These are phyloP conservation scores for Blastobotrys apis DNA, from an alignment of 1,139 yeast species.

Conservation along the genomic window DNA sequence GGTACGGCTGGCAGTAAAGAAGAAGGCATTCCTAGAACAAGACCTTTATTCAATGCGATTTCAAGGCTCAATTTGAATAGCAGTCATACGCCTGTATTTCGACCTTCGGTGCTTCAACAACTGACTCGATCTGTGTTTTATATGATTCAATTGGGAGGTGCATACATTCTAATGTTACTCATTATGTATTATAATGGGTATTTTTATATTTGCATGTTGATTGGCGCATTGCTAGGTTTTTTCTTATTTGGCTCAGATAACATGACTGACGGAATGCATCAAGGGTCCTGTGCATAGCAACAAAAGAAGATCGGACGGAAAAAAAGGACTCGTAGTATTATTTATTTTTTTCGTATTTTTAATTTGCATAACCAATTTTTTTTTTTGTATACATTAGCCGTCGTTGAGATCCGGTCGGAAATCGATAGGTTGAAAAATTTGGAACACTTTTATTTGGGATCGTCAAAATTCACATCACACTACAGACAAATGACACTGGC, in stretches of 20 bases:
- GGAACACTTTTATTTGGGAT: too few species aligned
- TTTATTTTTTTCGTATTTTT: neutral
- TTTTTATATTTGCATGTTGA: conserved; percentile 55
- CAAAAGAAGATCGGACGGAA: too few species aligned
- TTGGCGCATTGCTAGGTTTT: conserved; percentile 61
- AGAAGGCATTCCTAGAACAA: too few species aligned
- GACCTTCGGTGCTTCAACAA: conserved; percentile 48
- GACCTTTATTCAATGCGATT: too few species aligned
- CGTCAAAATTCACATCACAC: too few species aligned
- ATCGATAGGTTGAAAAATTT: too few species aligned
- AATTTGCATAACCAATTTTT: neutral
- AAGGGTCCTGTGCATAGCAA: too few species aligned
- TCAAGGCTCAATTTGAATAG: neutral
- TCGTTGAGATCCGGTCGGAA: too few species aligned
- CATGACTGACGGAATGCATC: conserved; percentile 12
- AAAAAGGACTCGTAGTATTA: too few species aligned
- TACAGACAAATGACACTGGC: too few species aligned
- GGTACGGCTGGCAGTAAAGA: too few species aligned
- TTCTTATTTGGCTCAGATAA: conserved; percentile 35
- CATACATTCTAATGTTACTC: conserved; percentile 62
- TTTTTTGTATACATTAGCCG: neutral
- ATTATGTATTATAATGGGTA: conserved; percentile 75
- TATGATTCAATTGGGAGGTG: conserved; percentile 57
- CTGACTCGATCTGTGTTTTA: conserved; percentile 46
- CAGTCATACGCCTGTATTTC: conserved; percentile 3